Base-by-base conservation (phyloP, 768 basidiomycete genomes). In the Russula sp. region DNA sequence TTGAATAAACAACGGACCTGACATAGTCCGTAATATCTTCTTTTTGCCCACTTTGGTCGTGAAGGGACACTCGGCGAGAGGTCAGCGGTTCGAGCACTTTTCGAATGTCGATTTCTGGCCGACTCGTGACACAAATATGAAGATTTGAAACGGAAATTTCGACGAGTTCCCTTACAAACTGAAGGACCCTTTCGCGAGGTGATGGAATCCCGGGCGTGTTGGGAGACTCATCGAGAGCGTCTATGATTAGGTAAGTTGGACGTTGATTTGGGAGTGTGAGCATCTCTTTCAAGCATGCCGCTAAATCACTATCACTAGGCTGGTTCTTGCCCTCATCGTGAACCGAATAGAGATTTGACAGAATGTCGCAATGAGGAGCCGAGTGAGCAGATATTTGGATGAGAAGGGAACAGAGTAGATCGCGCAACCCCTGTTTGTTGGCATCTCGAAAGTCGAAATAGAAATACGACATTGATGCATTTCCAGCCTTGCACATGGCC, bases 201-300 rank as follows among this genome's bases (percentile, higher is more conserved):
- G 48, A 13, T 49, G 48, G 48, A 24, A 49, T 13, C 48, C 48
- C 48, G 24, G 48, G 13, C 0, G 11, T 14, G 48, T 49, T 24
- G 1, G 48, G 4, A 16, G 26, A 32, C n/a, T 62, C 61, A 10
- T 62, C 61, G 5, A 62, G 40, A 3, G 52, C 61, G 16, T 62
- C 61, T 2, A 55, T 13, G 13, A 53, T 40, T 20, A 59, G 18
- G 36, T 59, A 59, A 10, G 36, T 40, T 8, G 36, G 48, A 28
- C 1, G 16, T 24, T 22, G 20, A 50, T 14, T 18, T 5, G 60
- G 24, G 26, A 42, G 48, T 49, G 13, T 24, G 22, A 49, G 22
- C 48, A 49, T 26, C 13, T 49, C 22, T 24, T 24, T 49, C 38
- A 61, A 11, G 34, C 51, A 61, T 36, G n/a, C 5, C 1, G 11